Evolutionary conservation across 2,329 filamentous ascomycete species (phyloP).

Genomic region (Sporothrix protearum): DNA sequence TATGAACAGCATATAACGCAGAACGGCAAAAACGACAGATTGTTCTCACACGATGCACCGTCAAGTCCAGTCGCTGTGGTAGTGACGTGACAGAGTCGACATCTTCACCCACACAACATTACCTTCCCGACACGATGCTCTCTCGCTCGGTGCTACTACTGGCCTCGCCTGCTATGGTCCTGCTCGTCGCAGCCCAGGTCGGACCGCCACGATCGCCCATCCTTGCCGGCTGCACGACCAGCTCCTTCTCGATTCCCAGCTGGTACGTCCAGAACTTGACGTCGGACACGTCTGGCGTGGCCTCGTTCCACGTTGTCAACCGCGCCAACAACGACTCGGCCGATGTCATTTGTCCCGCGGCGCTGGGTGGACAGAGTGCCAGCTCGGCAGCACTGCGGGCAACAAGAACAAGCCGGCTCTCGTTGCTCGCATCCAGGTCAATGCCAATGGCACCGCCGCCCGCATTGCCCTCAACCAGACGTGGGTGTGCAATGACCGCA

Average conservation of each 20-base stretch:
- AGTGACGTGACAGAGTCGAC: neutral
- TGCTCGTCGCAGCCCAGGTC: neutral
- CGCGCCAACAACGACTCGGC: neutral
- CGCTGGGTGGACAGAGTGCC: neutral
- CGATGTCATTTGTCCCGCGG: neutral
- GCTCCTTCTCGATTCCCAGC: neutral
- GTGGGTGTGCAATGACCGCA: conserved; percentile 9
- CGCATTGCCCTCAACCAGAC: neutral
- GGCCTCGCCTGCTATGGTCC: neutral
- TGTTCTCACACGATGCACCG: neutral
- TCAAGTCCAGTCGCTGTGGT: neutral
- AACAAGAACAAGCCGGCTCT: neutral
- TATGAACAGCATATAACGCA: conserved; percentile 4
- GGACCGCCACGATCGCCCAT: neutral
- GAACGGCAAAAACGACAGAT: neutral
- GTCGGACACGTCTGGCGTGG: neutral
- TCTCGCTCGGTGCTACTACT: conserved; percentile 2
- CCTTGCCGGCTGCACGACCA: neutral
- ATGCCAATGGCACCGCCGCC: neutral
- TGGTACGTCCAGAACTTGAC: conserved; percentile 7
- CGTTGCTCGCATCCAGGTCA: neutral
- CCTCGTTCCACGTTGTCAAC: neutral
- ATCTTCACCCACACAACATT: neutral
- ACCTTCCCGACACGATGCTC: neutral
- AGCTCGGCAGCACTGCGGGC: neutral